Conservation (phyloP, 73 alveolate genomes). For the Blepharisma japonicum region DNA sequence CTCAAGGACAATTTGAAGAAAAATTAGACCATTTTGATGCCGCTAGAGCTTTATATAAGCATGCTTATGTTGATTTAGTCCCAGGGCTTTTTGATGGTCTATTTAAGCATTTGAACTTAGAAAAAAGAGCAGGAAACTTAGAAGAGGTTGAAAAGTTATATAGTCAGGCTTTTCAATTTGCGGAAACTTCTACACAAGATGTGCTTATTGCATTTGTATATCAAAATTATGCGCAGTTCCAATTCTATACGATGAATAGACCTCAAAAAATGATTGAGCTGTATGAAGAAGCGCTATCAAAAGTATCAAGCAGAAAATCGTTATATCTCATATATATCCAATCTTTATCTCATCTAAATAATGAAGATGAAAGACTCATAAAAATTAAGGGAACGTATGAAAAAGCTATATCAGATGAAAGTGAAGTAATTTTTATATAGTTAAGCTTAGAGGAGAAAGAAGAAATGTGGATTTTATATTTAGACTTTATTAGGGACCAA, state of each 20-base stretch:
- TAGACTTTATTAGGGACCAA: conserved; percentile 5
- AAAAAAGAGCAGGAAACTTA: conserved; percentile 18
- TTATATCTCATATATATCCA: conserved; percentile 23
- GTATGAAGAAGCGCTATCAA: conserved; percentile 23
- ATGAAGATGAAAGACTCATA: not conserved
- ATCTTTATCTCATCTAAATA: not conserved
- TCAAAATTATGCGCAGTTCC: not conserved
- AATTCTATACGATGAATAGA: not conserved
- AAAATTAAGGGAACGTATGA: conserved; percentile 14
- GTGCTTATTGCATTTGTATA: conserved; percentile 8
- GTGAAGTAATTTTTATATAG: conserved; percentile 27
- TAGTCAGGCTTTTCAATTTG: conserved; percentile 10
- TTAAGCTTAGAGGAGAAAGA: not conserved
- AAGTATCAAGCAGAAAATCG: not conserved
- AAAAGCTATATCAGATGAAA: not conserved
- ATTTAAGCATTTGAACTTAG: conserved; percentile 21
- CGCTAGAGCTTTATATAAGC: conserved; percentile 9
- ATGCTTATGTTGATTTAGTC: conserved; percentile 19
- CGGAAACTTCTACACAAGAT: not conserved
- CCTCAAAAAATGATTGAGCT: not conserved
- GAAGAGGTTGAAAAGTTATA: conserved; percentile 1
- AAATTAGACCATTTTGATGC: conserved; percentile 12
- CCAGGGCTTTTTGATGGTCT: conserved; percentile 33
- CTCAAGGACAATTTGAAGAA: conserved; percentile 34
- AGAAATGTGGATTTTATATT: conserved; percentile 27